Evolutionary conservation across 2,329 filamentous ascomycete species (phyloP).

Genomic region (Ustulina deusta): DNA sequence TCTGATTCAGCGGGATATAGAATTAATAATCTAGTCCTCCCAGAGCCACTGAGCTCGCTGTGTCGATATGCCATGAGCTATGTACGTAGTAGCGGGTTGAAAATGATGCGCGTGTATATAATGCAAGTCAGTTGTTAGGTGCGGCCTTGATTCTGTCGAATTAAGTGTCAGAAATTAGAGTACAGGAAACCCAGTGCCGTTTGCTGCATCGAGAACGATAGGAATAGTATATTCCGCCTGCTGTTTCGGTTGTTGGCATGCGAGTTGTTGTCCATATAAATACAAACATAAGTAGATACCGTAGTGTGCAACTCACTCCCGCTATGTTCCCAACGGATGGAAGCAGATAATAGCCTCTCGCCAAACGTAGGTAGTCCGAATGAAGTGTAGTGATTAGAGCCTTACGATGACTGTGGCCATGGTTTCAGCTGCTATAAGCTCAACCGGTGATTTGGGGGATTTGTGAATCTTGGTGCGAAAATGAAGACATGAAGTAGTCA

Average conservation of each 20-base stretch:
- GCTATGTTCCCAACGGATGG: conserved; percentile 20
- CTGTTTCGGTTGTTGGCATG: conserved; percentile 6
- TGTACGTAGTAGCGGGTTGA: too few relatives aligned
- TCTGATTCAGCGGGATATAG: too few relatives aligned
- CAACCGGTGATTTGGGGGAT: not conserved
- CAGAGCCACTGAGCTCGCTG: too few relatives aligned
- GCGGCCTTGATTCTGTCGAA: too few relatives aligned
- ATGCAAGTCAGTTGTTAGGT: too few relatives aligned
- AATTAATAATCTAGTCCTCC: too few relatives aligned
- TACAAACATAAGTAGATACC: not conserved
- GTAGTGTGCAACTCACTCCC: conserved; percentile 17
- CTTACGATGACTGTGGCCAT: conserved; percentile 1
- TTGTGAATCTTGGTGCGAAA: not conserved
- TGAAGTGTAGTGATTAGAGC: too few relatives aligned
- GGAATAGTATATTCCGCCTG: conserved; percentile 4
- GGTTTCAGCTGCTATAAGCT: not conserved
- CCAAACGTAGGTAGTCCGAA: not conserved
- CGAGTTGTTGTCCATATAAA: not conserved
- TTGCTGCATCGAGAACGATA: not conserved
- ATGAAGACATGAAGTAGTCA: not conserved
- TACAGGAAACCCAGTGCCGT: not conserved
- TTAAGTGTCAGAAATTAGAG: too few relatives aligned
- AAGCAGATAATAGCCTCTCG: not conserved
- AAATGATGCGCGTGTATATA: too few relatives aligned
- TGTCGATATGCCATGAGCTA: too few relatives aligned